phyloP scores from a whole-genome alignment of 805 yeast genomes.

The Ogataea kodamae region DNA sequence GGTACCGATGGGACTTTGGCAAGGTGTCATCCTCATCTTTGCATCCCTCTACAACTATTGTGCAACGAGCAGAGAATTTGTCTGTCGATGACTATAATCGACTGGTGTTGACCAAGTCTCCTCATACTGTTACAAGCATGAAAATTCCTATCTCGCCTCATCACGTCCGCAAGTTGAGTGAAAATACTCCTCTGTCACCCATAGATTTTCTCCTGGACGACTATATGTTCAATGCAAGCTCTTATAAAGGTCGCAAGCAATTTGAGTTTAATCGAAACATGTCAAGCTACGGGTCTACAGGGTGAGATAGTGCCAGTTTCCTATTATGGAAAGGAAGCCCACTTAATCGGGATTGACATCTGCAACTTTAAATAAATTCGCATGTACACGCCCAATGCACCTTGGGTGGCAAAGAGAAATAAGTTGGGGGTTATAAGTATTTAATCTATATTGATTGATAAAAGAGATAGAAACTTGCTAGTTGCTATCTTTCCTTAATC shows the following conservation, averaged over 20 bases:
- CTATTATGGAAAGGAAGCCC: conserved; percentile 3
- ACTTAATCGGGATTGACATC: conserved; percentile 3
- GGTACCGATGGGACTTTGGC: conserved; percentile 32
- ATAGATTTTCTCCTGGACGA: conserved; percentile 34
- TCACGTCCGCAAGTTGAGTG: conserved; percentile 31
- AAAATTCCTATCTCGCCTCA: conserved; percentile 29
- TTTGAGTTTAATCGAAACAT: conserved; percentile 5
- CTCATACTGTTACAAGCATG: conserved; percentile 21
- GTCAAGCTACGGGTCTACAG: conserved; percentile 10
- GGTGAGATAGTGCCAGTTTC: conserved; percentile 3
- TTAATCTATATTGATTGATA: too few species aligned
- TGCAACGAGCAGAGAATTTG: conserved; percentile 4
- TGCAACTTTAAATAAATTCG: conserved; percentile 2
- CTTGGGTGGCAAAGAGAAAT: conserved; percentile 11
- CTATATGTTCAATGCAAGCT: conserved; percentile 15
- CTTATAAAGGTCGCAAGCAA: conserved; percentile 4
- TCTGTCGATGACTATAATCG: conserved; percentile 6
- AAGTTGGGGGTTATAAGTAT: conserved; percentile 6
- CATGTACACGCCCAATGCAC: conserved; percentile 1
- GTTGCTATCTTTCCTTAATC: too few species aligned
- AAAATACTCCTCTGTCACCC: conserved; percentile 35
- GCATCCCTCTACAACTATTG: background rate
- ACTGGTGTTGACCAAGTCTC: conserved; percentile 6
- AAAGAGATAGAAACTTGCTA: conserved; percentile 3
- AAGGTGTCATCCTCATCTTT: conserved; percentile 1